Percentiles rank a stretch among this genome's conserved stretches.
phyloP scores from a whole-genome alignment of 2,329 filamentous ascomycete genomes.

The Sporothrix mexicana region DNA sequence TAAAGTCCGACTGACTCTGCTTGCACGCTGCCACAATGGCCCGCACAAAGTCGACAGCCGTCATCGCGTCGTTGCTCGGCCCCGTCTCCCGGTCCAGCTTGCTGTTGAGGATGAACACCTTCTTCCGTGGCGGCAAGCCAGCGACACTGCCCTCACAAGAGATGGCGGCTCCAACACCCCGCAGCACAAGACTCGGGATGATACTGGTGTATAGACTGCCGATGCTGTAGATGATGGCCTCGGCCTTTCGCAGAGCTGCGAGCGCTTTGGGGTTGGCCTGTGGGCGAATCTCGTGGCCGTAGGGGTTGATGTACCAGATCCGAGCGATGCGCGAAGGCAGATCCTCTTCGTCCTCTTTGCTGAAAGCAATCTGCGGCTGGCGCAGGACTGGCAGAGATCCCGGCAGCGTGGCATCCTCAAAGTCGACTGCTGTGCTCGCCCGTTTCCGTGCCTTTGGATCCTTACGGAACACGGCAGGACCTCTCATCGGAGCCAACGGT shows the following conservation, averaged over 20 bases:
- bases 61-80: constrained; percentile 67
- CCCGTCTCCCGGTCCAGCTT: constrained; percentile 86
- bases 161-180: constrained; percentile 72
- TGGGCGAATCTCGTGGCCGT: constrained; percentile 92
- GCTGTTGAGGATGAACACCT: constrained; percentile 85
- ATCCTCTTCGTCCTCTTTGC: constrained; percentile 76
- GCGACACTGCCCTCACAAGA: constrained; percentile 46
- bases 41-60: constrained; percentile 79
- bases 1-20: constrained; percentile 63
- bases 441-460: constrained; percentile 38
- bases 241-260: constrained; percentile 66
- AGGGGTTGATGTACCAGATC: constrained; percentile 98
- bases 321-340: constrained; percentile 77
- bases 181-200: constrained; percentile 79
- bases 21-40: constrained; percentile 78
- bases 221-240: constrained; percentile 85
- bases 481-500: background rate
- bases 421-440: constrained; percentile 63
- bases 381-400: constrained; percentile 81
- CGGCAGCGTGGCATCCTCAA: constrained; percentile 81
- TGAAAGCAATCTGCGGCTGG: constrained; percentile 80
- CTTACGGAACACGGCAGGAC: background rate
- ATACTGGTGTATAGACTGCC: constrained; percentile 93
- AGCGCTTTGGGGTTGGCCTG: constrained; percentile 82
- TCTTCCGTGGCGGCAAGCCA: constrained; percentile 55